A percentile compares a stretch with the other conserved stretches of the same genome.
Conservation (phyloP, 306 rosid genomes). For the Ziziphus jujuba region DNA sequence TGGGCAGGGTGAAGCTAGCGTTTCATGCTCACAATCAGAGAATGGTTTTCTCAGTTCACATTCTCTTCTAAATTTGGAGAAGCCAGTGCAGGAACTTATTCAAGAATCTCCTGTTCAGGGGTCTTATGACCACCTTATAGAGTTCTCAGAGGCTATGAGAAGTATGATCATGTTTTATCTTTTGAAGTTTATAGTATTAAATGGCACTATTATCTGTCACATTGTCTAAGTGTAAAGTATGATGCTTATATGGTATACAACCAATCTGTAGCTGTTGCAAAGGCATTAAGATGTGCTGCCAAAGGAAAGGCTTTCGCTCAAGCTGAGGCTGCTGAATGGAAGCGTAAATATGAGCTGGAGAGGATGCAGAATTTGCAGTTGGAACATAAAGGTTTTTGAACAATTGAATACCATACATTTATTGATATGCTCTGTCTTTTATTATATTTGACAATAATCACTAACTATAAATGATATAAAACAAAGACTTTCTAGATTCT, state of each 20-base stretch:
- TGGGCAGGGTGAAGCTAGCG: conserved; percentile 56
- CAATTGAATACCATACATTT: conserved; percentile 12
- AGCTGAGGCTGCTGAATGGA: conserved; percentile 97
- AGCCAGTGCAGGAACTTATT: conserved; percentile 77
- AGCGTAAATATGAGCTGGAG: conserved; percentile 91
- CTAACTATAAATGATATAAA: conserved; percentile 1
- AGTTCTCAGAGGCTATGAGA: conserved; percentile 96
- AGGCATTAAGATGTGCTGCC: conserved; percentile 84
- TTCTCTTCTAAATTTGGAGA: conserved; percentile 68
- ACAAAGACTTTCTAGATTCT: neutral
- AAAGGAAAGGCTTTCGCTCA: conserved; percentile 95
- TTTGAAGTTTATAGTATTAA: conserved; percentile 4
- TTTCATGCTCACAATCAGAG: conserved; percentile 54
- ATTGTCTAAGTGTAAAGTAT: conserved; percentile 24
- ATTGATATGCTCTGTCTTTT: conserved; percentile 8
- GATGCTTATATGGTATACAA: conserved; percentile 44
- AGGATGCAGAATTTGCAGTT: conserved; percentile 57
- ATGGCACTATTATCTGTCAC: conserved; percentile 20
- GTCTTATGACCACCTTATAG: conserved; percentile 84
- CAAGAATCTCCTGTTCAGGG: conserved; percentile 61
- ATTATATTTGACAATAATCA: neutral
- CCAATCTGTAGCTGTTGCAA: conserved; percentile 76
- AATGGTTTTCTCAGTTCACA: conserved; percentile 59
- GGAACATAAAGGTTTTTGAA: conserved; percentile 59
- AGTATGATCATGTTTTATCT: conserved; percentile 53